These are phyloP conservation scores for Eragrostis curvula DNA, from an alignment of 176 grass and related monocot species.

Conservation along the genomic window DNA sequence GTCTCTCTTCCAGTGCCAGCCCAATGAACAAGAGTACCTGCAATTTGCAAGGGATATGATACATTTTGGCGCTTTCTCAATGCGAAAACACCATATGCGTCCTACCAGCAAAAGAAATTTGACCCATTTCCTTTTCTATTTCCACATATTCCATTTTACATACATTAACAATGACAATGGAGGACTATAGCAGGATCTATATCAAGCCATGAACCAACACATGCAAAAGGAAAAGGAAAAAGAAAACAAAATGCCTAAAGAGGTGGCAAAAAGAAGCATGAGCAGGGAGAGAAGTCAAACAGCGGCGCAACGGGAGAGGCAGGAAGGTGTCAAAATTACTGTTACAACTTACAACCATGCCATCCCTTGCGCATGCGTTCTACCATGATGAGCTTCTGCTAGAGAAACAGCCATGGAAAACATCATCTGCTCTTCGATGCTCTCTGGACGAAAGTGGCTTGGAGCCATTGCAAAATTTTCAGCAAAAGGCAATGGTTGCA, in stretches of 20 bases:
- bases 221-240: conserved; percentile 38
- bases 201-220: conserved; percentile 62
- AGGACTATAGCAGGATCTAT: conserved; percentile 61
- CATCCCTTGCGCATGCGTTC: conserved; percentile 69
- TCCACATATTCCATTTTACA: conserved; percentile 77
- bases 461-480: conserved; percentile 53
- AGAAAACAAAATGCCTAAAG: conserved; percentile 51
- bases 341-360: conserved; percentile 72
- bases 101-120: conserved; percentile 37
- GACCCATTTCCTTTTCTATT: conserved; percentile 70
- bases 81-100: conserved; percentile 1
- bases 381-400: conserved; percentile 74
- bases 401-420: conserved; percentile 83
- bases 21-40: background rate
- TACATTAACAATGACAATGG: conserved; percentile 77
- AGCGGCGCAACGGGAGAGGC: conserved; percentile 37
- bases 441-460: conserved; percentile 69
- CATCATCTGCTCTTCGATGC: conserved; percentile 99
- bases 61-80: conserved; percentile 14
- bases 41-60: background rate
- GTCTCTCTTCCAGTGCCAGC: background rate
- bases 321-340: conserved; percentile 47
- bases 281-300: conserved; percentile 5
- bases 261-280: conserved; percentile 45
- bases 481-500: conserved; percentile 47